Conservation (phyloP, 2,329 filamentous ascomycete species). For the Diaporthe sp. region DNA sequence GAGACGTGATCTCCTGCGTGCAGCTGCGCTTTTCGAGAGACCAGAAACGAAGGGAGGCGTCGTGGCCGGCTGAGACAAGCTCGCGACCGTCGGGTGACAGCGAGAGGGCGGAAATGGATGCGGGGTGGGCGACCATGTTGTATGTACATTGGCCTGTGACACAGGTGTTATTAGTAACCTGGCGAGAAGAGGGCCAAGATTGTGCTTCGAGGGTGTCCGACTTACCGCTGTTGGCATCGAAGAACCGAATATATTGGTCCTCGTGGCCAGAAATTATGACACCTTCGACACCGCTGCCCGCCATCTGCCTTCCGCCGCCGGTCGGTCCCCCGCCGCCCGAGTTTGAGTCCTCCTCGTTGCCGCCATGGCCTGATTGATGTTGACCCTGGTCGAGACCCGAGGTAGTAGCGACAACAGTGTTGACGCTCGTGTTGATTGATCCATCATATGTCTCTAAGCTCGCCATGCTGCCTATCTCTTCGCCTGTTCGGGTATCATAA, state of each 20-base stretch:
- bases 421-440: constrained; percentile 83
- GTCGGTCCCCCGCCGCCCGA: constrained; percentile 82
- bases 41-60: constrained; percentile 97
- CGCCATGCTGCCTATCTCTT: constrained; percentile 93
- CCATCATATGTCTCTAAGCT: constrained; percentile 95
- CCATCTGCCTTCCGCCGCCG: constrained; percentile 72
- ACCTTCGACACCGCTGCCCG: constrained; percentile 86
- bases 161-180: constrained; percentile 40
- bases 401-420: constrained; percentile 90
- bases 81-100: constrained; percentile 94
- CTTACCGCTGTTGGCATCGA: constrained; percentile 98
- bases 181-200: not conserved
- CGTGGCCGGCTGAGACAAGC: constrained; percentile 95
- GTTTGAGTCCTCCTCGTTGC: constrained; percentile 77
- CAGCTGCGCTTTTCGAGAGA: constrained; percentile 94
- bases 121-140: constrained; percentile 96
- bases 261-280: constrained; percentile 97
- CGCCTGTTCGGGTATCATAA: constrained; percentile 92
- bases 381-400: constrained; percentile 83
- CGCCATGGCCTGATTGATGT: constrained; percentile 55
- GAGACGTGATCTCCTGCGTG: constrained; percentile 93
- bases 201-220: constrained; percentile 44
- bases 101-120: constrained; percentile 90
- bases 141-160: constrained; percentile 96
- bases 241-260: constrained; percentile 95